Base-by-base conservation (phyloP, 306 rosid genomes). In the Senna siamea region DNA sequence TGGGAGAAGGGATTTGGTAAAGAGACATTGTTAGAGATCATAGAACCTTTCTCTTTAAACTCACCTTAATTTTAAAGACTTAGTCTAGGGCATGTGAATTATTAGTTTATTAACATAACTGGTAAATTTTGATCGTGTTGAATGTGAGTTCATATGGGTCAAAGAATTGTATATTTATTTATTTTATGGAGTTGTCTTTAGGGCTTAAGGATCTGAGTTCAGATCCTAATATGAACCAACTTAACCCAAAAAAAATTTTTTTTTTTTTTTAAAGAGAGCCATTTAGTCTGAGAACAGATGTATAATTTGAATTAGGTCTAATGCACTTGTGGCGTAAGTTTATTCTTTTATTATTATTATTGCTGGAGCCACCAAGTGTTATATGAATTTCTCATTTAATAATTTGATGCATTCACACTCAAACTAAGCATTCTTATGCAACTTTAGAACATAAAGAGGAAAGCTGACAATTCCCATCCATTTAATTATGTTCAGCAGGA, bases 401-500 rank as follows among this genome's bases (percentile, higher is more conserved):
- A 44, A 23, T 23, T 66, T 23, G 14, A 66, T 40, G 14, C 37
- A 20, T 44, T 8, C 72, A 50, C n/a, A 51, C 44, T 26, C 30
- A 26, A 26, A 65, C 11, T 75, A 9, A 38, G 67, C 37, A 72
- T 57, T 72, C 40, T 10, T 26, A 26, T 18, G 47, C 40, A 34
- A 15, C 40, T 55, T 63, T 34, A 34, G 26, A 6, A 46, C 18
- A 64, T 17, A 67, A 10, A 48, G 20, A 59, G 38, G 63, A 78
- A 73, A 51, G n/a, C 32, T 76, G 47, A 81, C 10, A 66, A 54
- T 40, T 58, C 11, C 20, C 18, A 40, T 70, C 47, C 26, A 32
- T 32, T 78, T 37, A n/a, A 43, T 75, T 80, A 14, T 56, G 60
- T 66, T 18, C 64, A 71, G 17, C 59, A 94, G 98, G 80, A 83